Conservation (phyloP, 192 early-diverging fungal species). For the Chytriomyces sp. region DNA sequence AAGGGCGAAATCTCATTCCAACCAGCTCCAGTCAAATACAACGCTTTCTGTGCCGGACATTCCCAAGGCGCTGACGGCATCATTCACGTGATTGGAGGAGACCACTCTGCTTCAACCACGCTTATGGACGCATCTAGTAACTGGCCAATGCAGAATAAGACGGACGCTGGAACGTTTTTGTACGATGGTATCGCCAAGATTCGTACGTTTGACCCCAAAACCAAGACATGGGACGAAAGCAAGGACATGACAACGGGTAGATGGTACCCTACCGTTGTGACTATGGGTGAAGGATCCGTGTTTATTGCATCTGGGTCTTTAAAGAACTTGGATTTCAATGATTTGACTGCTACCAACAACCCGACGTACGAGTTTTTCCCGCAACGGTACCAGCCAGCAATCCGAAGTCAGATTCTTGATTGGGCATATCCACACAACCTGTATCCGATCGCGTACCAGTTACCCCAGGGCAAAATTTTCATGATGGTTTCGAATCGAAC, state of each 20-base stretch:
- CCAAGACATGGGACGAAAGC: constrained; percentile 26
- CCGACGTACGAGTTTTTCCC: constrained; percentile 55
- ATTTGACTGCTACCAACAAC: constrained; percentile 37
- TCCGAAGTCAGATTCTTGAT: background rate
- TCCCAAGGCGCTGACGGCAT: constrained; percentile 43
- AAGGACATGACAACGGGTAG: constrained; percentile 30
- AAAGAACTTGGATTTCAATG: constrained; percentile 40
- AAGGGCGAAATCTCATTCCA: constrained; percentile 4
- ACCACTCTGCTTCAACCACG: constrained; percentile 5
- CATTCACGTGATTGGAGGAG: constrained; percentile 49
- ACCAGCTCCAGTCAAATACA: constrained; percentile 11
- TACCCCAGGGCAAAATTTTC: constrained; percentile 45
- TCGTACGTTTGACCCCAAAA: constrained; percentile 24
- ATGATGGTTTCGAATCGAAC: constrained; percentile 44
- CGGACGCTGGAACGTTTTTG: constrained; percentile 15
- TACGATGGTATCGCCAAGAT: constrained; percentile 26
- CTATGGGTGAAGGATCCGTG: constrained; percentile 11
- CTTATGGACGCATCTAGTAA: background rate
- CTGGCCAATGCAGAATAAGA: background rate
- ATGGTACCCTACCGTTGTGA: constrained; percentile 33
- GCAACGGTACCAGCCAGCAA: background rate
- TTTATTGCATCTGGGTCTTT: constrained; percentile 34
- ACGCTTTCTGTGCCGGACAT: constrained; percentile 39
- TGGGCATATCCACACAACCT: constrained; percentile 34
- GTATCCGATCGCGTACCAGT: constrained; percentile 37